A percentile compares a stretch with the other conserved stretches of the same genome.
Conservation (phyloP, 1,139 yeast genomes). For the Yamadazyma songkhlaensis region DNA sequence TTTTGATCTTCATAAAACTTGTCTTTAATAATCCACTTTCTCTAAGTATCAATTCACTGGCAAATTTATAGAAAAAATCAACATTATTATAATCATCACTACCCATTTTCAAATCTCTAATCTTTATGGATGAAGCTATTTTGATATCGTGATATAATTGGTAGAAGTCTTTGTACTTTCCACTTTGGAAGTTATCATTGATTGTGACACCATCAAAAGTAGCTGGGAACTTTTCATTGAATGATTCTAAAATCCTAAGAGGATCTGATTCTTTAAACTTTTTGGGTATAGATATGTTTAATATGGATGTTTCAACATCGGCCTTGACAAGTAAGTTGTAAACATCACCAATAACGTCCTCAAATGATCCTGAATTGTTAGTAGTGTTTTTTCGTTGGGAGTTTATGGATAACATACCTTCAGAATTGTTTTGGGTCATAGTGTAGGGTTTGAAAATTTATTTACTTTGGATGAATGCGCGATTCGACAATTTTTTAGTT, state of each 20-base stretch:
- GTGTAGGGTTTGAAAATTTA: conserved; percentile 2
- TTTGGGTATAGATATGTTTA: conserved; percentile 41
- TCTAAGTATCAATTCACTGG: conserved; percentile 68
- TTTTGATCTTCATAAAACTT: conserved; percentile 18
- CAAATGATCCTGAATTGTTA: conserved; percentile 4
- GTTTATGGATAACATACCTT: conserved; percentile 4
- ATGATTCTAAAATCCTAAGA: conserved; percentile 39
- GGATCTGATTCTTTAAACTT: conserved; percentile 48
- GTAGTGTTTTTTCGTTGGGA: background rate
- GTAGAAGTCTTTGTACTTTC: conserved; percentile 47
- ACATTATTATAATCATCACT: conserved; percentile 54
- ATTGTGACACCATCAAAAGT: conserved; percentile 25
- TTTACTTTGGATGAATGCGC: conserved; percentile 1
- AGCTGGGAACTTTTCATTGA: conserved; percentile 16
- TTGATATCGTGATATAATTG: conserved; percentile 72
- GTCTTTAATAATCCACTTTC: conserved; percentile 54
- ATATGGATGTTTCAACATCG: conserved; percentile 30
- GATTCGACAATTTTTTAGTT: background rate
- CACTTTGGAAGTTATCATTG: conserved; percentile 20
- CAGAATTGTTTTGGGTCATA: conserved; percentile 3
- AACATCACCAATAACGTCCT: conserved; percentile 10
- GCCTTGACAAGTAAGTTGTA: conserved; percentile 19
- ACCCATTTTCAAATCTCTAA: conserved; percentile 53
- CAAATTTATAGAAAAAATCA: conserved; percentile 68
- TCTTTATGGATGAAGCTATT: conserved; percentile 52